Percentiles rank a stretch among this genome's conserved stretches.
Conservation (phyloP, 2,329 filamentous ascomycete species). For the Endothia cerciana region DNA sequence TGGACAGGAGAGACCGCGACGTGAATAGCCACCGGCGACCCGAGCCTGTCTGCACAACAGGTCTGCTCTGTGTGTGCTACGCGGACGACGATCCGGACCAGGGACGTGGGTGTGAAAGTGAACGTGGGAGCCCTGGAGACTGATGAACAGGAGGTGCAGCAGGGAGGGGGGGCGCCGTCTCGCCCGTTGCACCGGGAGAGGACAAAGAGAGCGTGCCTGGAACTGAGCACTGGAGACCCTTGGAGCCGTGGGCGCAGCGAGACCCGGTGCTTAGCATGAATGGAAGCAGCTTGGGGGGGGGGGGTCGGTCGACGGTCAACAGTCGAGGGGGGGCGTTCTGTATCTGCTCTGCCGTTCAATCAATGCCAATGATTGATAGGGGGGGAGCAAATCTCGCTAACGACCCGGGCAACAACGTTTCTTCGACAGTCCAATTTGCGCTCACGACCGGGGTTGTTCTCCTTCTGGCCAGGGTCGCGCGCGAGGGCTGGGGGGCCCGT, state of each 20-base stretch:
- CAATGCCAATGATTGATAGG: constrained; percentile 34
- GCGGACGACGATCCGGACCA: constrained; percentile 17
- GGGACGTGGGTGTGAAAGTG: constrained; percentile 10
- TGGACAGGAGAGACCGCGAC: constrained; percentile 14
- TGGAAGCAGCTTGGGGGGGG: constrained; percentile 35
- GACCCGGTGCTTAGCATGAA: constrained; percentile 42
- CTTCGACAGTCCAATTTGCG: constrained; percentile 38
- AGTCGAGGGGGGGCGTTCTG: constrained; percentile 10
- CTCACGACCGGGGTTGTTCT: constrained; percentile 31
- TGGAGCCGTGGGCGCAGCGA: constrained; percentile 25
- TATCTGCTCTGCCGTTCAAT: constrained; percentile 29
- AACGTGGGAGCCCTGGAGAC: constrained; percentile 14
- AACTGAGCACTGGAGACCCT: constrained; percentile 21
- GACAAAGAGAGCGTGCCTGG: constrained; percentile 13
- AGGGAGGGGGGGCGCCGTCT: constrained; percentile 3
- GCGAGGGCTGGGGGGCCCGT: constrained; percentile 5
- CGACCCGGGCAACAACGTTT: constrained; percentile 37
- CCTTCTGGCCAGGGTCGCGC: constrained; percentile 11
- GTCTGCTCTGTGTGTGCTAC: constrained; percentile 12
- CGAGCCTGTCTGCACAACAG: constrained; percentile 5
- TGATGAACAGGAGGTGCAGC: constrained; percentile 12
- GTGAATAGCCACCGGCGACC: constrained; percentile 7
- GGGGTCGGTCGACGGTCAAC: constrained; percentile 26
- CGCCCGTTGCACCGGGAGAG: constrained; percentile 9
- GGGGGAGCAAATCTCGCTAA: constrained; percentile 48